These are phyloP conservation scores for Mycena galopus DNA, from an alignment of 768 basidiomycete species.

Conservation along the genomic window DNA sequence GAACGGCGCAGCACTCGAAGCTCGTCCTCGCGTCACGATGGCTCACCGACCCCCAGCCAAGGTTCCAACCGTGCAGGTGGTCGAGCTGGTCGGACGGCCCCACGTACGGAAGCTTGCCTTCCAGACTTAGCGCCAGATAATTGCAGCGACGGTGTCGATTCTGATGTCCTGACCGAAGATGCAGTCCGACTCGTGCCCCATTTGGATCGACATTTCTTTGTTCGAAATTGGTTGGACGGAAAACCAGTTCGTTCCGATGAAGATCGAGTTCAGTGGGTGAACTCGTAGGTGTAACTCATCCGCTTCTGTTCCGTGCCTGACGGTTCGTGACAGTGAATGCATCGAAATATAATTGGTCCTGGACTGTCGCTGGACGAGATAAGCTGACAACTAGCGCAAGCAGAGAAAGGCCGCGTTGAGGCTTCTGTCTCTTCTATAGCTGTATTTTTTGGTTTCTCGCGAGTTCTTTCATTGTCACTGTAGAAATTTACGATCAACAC, in stretches of 20 bases:
- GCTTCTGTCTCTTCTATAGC: too few relatives aligned
- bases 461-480: too few relatives aligned
- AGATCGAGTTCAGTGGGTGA: background rate
- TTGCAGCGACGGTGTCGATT: constrained; percentile 11
- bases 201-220: constrained; percentile 13
- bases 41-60: background rate
- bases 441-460: too few relatives aligned
- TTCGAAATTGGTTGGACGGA: constrained; percentile 17
- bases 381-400: too few relatives aligned
- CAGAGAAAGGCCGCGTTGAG: too few relatives aligned
- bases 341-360: too few relatives aligned
- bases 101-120: background rate
- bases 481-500: too few relatives aligned
- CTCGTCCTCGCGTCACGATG: constrained; percentile 6
- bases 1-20: background rate
- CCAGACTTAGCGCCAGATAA: constrained; percentile 1
- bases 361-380: too few relatives aligned
- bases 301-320: too few relatives aligned
- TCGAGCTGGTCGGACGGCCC: background rate
- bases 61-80: background rate
- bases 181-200: constrained; percentile 10
- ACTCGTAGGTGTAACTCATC: too few relatives aligned
- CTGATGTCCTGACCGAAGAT: constrained; percentile 14
- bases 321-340: too few relatives aligned
- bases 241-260: constrained; percentile 1